These are phyloP conservation scores for Scutellaria galericulata DNA, from an alignment of 257 asterid species.

Conservation along the genomic window DNA sequence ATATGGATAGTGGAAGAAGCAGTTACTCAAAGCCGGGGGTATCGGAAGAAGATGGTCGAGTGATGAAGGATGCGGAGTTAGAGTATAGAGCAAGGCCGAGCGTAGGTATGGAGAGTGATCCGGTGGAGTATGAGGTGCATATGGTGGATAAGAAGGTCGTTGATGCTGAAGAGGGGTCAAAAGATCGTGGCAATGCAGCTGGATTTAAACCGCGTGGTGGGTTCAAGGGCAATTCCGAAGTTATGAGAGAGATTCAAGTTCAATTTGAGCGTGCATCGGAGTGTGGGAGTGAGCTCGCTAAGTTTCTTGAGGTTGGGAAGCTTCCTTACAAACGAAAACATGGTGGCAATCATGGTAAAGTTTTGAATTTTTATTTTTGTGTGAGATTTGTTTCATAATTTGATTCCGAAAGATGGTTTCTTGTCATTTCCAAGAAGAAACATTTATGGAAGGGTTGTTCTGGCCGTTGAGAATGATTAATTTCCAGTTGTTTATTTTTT, in stretches of 20 bases:
- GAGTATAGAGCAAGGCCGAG: conserved; percentile 59
- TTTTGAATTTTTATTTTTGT: conserved; percentile 33
- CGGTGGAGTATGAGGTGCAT: conserved; percentile 81
- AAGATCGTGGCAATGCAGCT: conserved; percentile 54
- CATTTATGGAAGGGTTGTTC: conserved; percentile 1
- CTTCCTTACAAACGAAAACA: conserved; percentile 76
- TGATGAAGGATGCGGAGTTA: conserved; percentile 52
- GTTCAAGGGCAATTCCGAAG: conserved; percentile 75
- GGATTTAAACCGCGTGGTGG: conserved; percentile 63
- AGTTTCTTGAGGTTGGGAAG: conserved; percentile 89
- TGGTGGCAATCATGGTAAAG: conserved; percentile 75
- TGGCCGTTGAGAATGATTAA: conserved; percentile 6
- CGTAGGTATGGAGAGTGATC: conserved; percentile 58
- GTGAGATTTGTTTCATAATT: conserved; percentile 27
- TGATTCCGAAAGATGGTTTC: conserved; percentile 10
- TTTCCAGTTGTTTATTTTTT: background rate
- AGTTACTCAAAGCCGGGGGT: conserved; percentile 56
- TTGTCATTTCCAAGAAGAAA: conserved; percentile 6
- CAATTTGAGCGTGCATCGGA: conserved; percentile 84
- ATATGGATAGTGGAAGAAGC: conserved; percentile 57
- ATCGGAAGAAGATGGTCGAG: conserved; percentile 48
- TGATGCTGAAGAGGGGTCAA: conserved; percentile 55
- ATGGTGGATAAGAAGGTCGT: conserved; percentile 92
- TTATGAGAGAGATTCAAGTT: conserved; percentile 75
- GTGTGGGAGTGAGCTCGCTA: conserved; percentile 71